Evolutionary conservation across 106 monocot genomes (phyloP).

Genomic region (Ottelia alismoides): DNA sequence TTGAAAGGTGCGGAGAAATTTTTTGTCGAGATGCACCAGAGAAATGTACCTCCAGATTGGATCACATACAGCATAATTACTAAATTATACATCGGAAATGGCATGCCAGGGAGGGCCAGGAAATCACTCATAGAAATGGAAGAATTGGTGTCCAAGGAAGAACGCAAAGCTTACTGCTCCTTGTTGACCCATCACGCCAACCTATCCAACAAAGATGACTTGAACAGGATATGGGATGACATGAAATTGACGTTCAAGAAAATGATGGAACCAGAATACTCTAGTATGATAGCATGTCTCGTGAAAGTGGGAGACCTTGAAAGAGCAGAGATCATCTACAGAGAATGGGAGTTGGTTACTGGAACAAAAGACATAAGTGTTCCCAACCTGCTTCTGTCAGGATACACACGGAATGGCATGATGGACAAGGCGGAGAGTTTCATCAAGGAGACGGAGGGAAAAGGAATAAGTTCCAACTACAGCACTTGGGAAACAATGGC

Average conservation of each 20-base stretch:
- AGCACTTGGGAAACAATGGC: constrained; percentile 54
- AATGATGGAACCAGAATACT: constrained; percentile 74
- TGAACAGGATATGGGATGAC: constrained; percentile 58
- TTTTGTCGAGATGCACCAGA: constrained; percentile 43
- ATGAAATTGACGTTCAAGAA: constrained; percentile 60
- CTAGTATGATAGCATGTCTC: constrained; percentile 61
- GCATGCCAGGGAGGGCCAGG: constrained; percentile 23
- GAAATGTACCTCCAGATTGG: constrained; percentile 50
- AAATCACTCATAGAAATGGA: constrained; percentile 69
- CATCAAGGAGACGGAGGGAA: constrained; percentile 13
- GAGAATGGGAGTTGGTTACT: constrained; percentile 68
- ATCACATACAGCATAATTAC: constrained; percentile 64
- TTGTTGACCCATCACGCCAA: constrained; percentile 51
- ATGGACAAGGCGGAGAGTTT: constrained; percentile 58
- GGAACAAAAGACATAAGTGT: constrained; percentile 50
- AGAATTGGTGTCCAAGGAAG: constrained; percentile 38
- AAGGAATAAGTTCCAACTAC: constrained; percentile 59
- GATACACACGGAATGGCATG: constrained; percentile 47
- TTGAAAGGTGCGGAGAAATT: constrained; percentile 38
- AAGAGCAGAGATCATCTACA: constrained; percentile 66
- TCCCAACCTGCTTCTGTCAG: constrained; percentile 54
- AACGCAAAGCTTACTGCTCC: constrained; percentile 50
- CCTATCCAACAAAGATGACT: constrained; percentile 33
- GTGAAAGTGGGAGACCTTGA: constrained; percentile 40
- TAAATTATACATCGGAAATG: constrained; percentile 44